Evolutionary conservation across 352 stramenopile genomes (phyloP), one percentile per base, ranked within the genome.

Genomic region (Pythium chondricola): DNA sequence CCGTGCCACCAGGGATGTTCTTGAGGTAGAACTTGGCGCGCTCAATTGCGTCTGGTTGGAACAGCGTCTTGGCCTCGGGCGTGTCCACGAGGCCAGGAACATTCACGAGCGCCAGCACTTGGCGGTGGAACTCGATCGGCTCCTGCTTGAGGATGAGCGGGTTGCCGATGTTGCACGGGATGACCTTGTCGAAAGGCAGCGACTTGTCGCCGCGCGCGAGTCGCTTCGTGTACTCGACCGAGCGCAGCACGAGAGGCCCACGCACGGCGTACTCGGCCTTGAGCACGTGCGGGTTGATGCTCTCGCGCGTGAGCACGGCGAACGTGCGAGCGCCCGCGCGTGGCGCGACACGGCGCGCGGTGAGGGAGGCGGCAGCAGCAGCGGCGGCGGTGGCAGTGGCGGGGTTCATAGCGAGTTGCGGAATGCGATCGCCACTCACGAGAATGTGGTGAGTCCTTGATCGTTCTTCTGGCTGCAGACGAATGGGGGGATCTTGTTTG

Each of bases 121-220:
- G 78, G 24, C 93, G 79, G 51, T 93, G 74, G 67, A 97, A 98
- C 44, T 94, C 95, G 43, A 98, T 88, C 6, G 93, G 89, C 72
- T 92, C 63, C 69, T 99, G 95, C 51, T 95, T 86, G 25, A 98
- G 84, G 24, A 95, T 89, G 43, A 97, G 95, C 33, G 96, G 96
- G 75, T 99, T 99, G 48, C 96, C 96, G 61, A 99, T 97, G 74
- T 99, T 99, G 72, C 92, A 98, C 61, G 93, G 96, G 53, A 98
- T 94, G 61, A 99, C 94, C 54, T 96, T 83, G 70, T 97, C 88
- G 62, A 94, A 94, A 13, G 83, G 79, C 26, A 91, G 78, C 54
- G 79, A 87, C 47, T 56, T 76, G 56, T 90, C 67, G 17, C 74
- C 79, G 4, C 61, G 54, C 11, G 63, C 67, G 24, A 96, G 64